Base-by-base conservation (phyloP, 169 alveolate species). In the Cryptosporidium meleagridis region DNA sequence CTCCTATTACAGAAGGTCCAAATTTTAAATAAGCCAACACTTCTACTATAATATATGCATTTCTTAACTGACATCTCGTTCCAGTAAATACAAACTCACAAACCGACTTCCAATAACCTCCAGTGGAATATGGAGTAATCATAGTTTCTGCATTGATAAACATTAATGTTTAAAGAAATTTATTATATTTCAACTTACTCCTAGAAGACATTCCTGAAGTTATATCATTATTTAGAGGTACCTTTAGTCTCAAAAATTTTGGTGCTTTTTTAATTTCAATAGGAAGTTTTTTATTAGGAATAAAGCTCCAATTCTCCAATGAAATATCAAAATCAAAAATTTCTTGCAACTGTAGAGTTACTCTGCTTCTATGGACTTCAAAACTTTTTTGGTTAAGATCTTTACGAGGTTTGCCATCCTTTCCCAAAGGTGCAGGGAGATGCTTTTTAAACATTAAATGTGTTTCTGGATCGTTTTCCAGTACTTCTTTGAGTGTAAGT, bases 381-480 rank as follows among this genome's bases (percentile, higher is more conserved):
- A 85, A 89, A 75, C 94, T 92, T 33, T 86, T 87, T 73, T 87
- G 91, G 41, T 71, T 80, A 29, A 80, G 7, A 62, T 80, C 89
- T 48, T 39, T 80, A 7, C 89, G 52, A 33, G 89, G 89, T 26
- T 67, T 61, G 7, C 89, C 75, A 80, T 80, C 89, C 48, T 80
- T 80, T 14, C 89, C 89, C 45, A 80, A 65, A 6, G 89, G 89
- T 14, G 85, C 92, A n/a, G 93, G 91, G 4, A 94, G 85, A 61
- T 91, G 91, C 87, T 89, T 65, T 51, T 92, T 93, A 23, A 95
- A 86, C 33, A 93, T 84, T 35, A 95, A 73, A 55, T 93, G 86
- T 51, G 93, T 86, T 68, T 94, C 94, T 10, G 97, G 93, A 12
- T 94, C 93, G 41, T 69, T 92, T 33, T 94, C 95, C 65, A 95